Evolutionary conservation across 192 early-diverging fungal species (phyloP), one percentile per base, ranked within the genome.

Genomic region (Coemansia sp.): DNA sequence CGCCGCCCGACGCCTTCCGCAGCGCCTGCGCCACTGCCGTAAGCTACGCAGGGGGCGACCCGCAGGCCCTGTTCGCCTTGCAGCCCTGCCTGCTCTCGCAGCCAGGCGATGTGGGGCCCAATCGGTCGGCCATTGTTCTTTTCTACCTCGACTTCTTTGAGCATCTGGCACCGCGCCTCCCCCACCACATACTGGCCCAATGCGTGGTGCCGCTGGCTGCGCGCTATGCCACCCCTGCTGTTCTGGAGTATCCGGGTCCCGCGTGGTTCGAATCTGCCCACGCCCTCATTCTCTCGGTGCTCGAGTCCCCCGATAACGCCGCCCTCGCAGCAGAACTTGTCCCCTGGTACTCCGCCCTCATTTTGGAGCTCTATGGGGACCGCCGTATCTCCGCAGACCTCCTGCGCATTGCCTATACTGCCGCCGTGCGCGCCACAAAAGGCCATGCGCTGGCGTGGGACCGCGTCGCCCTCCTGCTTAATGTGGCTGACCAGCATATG

Each of bases 231-330:
- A 64, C 6, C n/a, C 14, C 4, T 0, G 39, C 41, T n/a, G 66
- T 39, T 4, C 8, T 69, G 14, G 44, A 3, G 7, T 16, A n/a
- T 0, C 65, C 17, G 6, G 66, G 62, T n/a, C 17, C 63, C 17
- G 63, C 62, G 16, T 72, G 69, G 78, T 81, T 75, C 56, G 78
- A 81, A 57, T 81, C 78, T 0, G 78, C 73, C 14, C 78, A 81
- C 17, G 78, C 78, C 1, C 31, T 81, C 6, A 9, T 81, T 1
- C 53, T 81, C 19, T 59, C 78, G 0, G 59, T 62, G 0, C 37
- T 81, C 62, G 78, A 81, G 24, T 13, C 54, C 17, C 34, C 6
- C 11, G 42, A 63, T 27, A 35, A 27, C 24, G 24, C 24, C 24
- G 24, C 24, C 24, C 24, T 27, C 0, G 62, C 16, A 0, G 13